phyloP scores from a whole-genome alignment of 2,329 filamentous ascomycete species.

The Orbilia brochopaga region DNA sequence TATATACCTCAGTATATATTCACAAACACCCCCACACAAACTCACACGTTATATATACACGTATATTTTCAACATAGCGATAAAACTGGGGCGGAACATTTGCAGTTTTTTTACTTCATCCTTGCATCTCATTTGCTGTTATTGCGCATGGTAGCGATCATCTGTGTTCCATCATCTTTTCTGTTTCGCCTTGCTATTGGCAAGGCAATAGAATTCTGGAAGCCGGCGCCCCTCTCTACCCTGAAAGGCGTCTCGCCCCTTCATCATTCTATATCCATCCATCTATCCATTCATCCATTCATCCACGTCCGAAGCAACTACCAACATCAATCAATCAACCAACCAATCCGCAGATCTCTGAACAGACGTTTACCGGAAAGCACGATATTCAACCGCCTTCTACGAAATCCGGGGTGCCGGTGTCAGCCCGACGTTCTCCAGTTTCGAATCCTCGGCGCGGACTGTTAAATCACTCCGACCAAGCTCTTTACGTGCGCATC shows the following conservation, averaged over 20 bases:
- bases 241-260: neutral
- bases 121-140: constrained; percentile 17
- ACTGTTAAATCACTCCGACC: neutral
- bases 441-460: neutral
- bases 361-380: neutral
- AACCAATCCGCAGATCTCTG: neutral
- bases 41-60: neutral
- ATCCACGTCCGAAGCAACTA: neutral
- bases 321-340: neutral
- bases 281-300: too few species aligned
- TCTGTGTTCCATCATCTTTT: constrained; percentile 16
- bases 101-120: constrained; percentile 11
- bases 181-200: too few species aligned
- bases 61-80: constrained; percentile 26
- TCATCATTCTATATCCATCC: neutral
- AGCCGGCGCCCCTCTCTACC: neutral
- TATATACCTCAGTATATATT: neutral
- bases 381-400: neutral
- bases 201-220: neutral
- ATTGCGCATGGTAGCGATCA: constrained; percentile 14
- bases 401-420: neutral
- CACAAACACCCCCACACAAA: neutral
- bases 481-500: constrained; percentile 2
- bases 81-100: constrained; percentile 29
- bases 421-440: neutral